These are phyloP conservation scores for Magnolia officinalis DNA, from an alignment of 164 flowering plant species.

Conservation along the genomic window DNA sequence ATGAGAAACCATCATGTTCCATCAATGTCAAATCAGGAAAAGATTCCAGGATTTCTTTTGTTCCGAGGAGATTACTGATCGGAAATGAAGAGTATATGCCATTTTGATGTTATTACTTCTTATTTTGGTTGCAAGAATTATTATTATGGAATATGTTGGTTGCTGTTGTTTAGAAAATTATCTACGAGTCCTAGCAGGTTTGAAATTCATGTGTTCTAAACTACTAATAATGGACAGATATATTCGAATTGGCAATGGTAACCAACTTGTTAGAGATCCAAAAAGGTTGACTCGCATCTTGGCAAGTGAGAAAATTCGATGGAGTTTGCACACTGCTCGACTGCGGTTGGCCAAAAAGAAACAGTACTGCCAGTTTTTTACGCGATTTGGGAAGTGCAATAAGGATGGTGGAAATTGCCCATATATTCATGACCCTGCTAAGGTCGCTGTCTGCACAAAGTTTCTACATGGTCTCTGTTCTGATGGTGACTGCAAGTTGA, in stretches of 20 bases:
- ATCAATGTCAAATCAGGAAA: conserved; percentile 29
- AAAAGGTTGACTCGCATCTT: conserved; percentile 74
- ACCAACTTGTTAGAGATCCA: conserved; percentile 89
- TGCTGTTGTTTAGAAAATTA: not conserved
- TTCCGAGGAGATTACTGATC: conserved; percentile 75
- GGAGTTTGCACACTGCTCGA: conserved; percentile 97
- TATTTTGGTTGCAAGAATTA: not conserved
- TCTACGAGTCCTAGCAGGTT: not conserved
- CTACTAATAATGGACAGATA: conserved; percentile 48
- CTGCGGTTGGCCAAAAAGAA: conserved; percentile 64
- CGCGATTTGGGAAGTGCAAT: conserved; percentile 94
- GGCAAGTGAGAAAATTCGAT: conserved; percentile 90
- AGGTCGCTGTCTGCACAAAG: conserved; percentile 92
- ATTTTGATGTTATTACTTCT: conserved; percentile 6
- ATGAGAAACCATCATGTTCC: conserved; percentile 42
- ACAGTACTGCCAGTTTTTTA: conserved; percentile 89
- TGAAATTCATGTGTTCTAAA: not conserved
- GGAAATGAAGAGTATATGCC: conserved; percentile 86
- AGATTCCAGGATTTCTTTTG: conserved; percentile 39
- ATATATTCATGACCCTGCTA: conserved; percentile 85
- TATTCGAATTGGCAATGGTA: conserved; percentile 90
- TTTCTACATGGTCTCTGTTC: conserved; percentile 80
- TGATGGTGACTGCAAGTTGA: conserved; percentile 69
- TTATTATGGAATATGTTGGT: not conserved
- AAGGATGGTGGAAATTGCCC: conserved; percentile 87